These are phyloP conservation scores for Trichosporon inkin DNA, from an alignment of 1,284 basidiomycete genomes.

Conservation along the genomic window DNA sequence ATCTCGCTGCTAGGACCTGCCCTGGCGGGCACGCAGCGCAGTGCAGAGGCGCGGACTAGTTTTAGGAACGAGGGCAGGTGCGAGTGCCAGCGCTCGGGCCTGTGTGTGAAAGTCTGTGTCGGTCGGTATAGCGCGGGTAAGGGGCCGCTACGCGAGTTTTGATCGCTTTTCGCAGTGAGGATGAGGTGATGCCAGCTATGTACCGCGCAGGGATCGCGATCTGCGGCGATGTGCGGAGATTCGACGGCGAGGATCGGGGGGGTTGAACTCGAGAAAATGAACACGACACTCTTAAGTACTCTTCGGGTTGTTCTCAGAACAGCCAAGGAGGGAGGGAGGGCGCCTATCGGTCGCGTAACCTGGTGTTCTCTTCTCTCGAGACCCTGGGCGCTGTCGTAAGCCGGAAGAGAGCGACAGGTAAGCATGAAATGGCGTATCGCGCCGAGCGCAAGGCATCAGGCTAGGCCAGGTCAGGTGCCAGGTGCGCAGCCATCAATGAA, in stretches of 20 bases:
- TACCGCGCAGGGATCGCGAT: not conserved
- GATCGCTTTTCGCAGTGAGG: not conserved
- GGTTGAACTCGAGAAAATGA: not conserved
- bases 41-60: not conserved
- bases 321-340: not conserved
- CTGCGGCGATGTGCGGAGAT: constrained; percentile 3
- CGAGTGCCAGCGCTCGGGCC: constrained; percentile 4
- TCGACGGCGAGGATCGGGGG: not conserved
- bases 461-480: no score
- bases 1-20: no score
- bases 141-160: not conserved
- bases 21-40: not conserved
- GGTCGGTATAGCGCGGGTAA: not conserved
- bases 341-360: not conserved
- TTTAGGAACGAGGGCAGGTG: not conserved
- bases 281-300: not conserved
- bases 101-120: not conserved
- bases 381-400: not conserved
- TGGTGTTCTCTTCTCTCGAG: not conserved
- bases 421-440: constrained; percentile 3
- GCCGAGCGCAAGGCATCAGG: not conserved
- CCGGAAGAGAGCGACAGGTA: not conserved
- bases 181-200: not conserved
- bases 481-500: no score
- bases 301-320: not conserved